Conservation (phyloP, 306 rosid genomes). For the Prunus mume region DNA sequence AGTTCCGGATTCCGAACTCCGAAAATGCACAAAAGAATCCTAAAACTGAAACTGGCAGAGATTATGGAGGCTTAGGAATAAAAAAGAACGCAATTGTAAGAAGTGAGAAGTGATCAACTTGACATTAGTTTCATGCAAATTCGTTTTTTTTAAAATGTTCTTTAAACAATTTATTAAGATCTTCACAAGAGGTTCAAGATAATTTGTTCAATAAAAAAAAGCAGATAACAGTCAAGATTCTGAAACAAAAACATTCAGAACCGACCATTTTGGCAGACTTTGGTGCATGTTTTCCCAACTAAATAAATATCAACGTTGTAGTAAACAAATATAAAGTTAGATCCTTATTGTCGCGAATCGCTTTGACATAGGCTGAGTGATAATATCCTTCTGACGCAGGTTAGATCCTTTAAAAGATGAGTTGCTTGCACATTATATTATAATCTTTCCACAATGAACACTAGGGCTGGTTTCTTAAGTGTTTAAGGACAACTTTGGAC, state of each 20-base stretch:
- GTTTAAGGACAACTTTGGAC: no score
- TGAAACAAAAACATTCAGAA: conserved; percentile 9
- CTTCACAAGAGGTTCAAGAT: background rate
- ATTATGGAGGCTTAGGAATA: no score
- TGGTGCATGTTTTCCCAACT: conserved; percentile 17
- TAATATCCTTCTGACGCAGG: conserved; percentile 19
- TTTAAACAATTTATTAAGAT: background rate
- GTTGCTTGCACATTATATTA: no score
- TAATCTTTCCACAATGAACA: no score
- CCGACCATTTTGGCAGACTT: conserved; percentile 26
- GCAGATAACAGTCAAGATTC: background rate
- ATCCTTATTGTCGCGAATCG: conserved; percentile 1
- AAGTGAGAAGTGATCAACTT: no score
- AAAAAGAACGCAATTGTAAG: no score
- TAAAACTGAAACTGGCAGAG: no score
- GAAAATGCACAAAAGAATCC: background rate
- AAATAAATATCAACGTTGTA: background rate
- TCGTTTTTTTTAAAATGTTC: background rate
- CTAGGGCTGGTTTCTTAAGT: no score
- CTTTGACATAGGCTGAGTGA: conserved; percentile 13
- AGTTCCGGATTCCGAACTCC: background rate
- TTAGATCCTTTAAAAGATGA: no score
- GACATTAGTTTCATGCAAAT: background rate
- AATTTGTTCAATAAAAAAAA: no score
- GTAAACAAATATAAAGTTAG: background rate